Conservation (phyloP, 495 filamentous ascomycete genomes). For the Aspergillus nanangensis region DNA sequence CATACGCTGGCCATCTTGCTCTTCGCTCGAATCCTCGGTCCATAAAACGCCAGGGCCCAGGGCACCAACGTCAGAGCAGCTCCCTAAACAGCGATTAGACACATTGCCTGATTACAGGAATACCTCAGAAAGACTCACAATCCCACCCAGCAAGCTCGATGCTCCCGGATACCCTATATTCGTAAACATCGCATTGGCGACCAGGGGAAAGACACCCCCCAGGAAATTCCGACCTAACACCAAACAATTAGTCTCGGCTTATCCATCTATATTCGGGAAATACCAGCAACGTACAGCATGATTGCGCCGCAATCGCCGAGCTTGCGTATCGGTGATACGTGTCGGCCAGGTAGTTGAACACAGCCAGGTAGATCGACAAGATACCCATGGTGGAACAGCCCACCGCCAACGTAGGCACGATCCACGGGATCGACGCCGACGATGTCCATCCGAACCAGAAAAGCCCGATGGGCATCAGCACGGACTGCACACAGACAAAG, state of each 20-base stretch:
- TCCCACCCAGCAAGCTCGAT: slow-evolving; percentile 69
- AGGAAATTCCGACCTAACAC: slow-evolving; percentile 67
- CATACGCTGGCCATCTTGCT: slow-evolving; percentile 68
- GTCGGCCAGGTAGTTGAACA: slow-evolving; percentile 95
- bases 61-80: slow-evolving; percentile 70
- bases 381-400: slow-evolving; percentile 81
- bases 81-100: slow-evolving; percentile 33
- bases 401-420: slow-evolving; percentile 68
- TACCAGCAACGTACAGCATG: slow-evolving; percentile 48
- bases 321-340: slow-evolving; percentile 80
- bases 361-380: slow-evolving; percentile 80
- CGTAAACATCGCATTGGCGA: slow-evolving; percentile 67
- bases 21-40: slow-evolving; percentile 69
- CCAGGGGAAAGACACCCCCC: slow-evolving; percentile 76
- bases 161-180: slow-evolving; percentile 69
- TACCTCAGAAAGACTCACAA: slow-evolving; percentile 37
- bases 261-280: background rate
- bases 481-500: slow-evolving; percentile 71
- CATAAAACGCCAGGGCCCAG: slow-evolving; percentile 80
- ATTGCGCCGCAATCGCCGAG: slow-evolving; percentile 84
- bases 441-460: slow-evolving; percentile 83
- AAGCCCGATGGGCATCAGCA: slow-evolving; percentile 66
- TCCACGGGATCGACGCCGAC: slow-evolving; percentile 66
- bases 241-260: slow-evolving; percentile 3
- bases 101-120: background rate